Evolutionary conservation across 306 rosid genomes (phyloP).

Genomic region (Lagenaria siceraria): DNA sequence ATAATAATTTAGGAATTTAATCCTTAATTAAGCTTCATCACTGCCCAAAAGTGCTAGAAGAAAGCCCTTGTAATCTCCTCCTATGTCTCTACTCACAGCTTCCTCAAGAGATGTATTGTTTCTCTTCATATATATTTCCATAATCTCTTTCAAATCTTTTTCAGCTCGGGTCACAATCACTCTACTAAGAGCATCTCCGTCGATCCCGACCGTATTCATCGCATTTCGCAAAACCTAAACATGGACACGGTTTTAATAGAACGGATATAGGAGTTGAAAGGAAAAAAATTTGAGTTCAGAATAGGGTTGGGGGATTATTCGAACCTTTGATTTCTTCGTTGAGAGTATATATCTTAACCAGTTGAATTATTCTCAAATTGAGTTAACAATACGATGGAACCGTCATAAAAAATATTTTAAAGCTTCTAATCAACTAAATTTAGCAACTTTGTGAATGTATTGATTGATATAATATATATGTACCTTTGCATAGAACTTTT

Average conservation of each 20-base stretch:
- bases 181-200: slow-evolving; percentile 30
- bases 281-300: background rate
- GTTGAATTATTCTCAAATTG: too few relatives aligned
- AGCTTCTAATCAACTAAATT: background rate
- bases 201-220: slow-evolving; percentile 16
- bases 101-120: slow-evolving; percentile 22
- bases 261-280: background rate
- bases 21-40: background rate
- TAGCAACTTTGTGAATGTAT: background rate
- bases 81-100: slow-evolving; percentile 16
- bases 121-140: slow-evolving; percentile 23
- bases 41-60: slow-evolving; percentile 11
- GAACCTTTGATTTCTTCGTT: too few relatives aligned
- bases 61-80: slow-evolving; percentile 31
- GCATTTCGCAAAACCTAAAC: slow-evolving; percentile 26
- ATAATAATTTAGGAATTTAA: background rate
- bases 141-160: slow-evolving; percentile 33
- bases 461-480: background rate
- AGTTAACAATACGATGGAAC: too few relatives aligned
- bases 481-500: slow-evolving; percentile 40
- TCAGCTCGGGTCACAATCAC: slow-evolving; percentile 43
- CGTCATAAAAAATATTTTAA: too few relatives aligned
- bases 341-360: too few relatives aligned
- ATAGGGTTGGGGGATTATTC: too few relatives aligned
- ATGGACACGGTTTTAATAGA: background rate